Evolutionary conservation across 1,139 yeast genomes (phyloP).

Genomic region (Hemisphaericaspora xylanilytica): DNA sequence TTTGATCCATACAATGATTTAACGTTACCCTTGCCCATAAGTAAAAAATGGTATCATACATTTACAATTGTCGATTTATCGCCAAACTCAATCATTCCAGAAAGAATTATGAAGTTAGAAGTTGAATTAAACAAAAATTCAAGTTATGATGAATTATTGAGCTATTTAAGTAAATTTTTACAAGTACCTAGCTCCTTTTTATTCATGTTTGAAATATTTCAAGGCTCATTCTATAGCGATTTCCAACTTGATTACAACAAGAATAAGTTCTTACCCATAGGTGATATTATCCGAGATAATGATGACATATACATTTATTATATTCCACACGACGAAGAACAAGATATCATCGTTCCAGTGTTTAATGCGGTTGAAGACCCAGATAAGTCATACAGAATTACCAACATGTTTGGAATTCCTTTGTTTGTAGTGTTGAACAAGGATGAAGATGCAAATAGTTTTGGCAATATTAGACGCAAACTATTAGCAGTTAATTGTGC

Average conservation of each 20-base stretch:
- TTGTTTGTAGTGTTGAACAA: slow-evolving; percentile 60
- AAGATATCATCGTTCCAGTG: slow-evolving; percentile 66
- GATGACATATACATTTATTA: slow-evolving; percentile 75
- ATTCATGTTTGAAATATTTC: slow-evolving; percentile 70
- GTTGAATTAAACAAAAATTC: slow-evolving; percentile 71
- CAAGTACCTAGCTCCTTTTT: slow-evolving; percentile 43
- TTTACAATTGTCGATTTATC: slow-evolving; percentile 61
- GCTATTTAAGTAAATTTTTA: slow-evolving; percentile 55
- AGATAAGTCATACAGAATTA: slow-evolving; percentile 36
- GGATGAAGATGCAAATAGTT: slow-evolving; percentile 45
- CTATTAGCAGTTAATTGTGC: slow-evolving; percentile 39
- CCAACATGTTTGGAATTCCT: slow-evolving; percentile 64
- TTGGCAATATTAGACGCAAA: slow-evolving; percentile 55
- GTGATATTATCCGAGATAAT: slow-evolving; percentile 61
- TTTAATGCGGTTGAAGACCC: slow-evolving; percentile 51
- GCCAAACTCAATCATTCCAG: slow-evolving; percentile 36
- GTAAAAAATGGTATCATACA: slow-evolving; percentile 68
- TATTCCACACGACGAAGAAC: slow-evolving; percentile 43
- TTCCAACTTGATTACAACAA: slow-evolving; percentile 63
- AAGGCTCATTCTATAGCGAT: slow-evolving; percentile 64
- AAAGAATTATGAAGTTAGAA: slow-evolving; percentile 44
- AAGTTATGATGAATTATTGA: slow-evolving; percentile 61
- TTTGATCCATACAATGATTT: slow-evolving; percentile 94
- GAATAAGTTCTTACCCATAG: slow-evolving; percentile 60
- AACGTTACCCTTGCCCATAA: slow-evolving; percentile 84